Base-by-base conservation (phyloP, 345 rosid species). In the Excoecaria agallocha region DNA sequence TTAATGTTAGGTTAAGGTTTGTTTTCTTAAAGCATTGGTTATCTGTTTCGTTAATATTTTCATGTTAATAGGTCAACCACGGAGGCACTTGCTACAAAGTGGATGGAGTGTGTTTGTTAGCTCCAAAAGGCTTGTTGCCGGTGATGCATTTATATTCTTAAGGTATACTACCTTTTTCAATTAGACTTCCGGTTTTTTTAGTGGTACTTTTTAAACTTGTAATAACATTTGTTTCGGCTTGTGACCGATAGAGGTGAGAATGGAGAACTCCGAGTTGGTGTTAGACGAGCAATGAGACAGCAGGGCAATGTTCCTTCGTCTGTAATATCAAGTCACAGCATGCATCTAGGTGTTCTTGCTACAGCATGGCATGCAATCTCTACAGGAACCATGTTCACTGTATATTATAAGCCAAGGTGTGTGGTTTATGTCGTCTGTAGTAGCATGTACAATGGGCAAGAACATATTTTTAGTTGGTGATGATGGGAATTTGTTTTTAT, bases 321-420 rank as follows among this genome's bases (percentile, higher is more conserved):
- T 2, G 87, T 88, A 37, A 88, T 86, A 79, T 86, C 92, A 25
- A 87, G 90, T 67, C 87, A 87, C 71, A 89, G 93, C 74, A 88
- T 88, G 92, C 92, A 85, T 77, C 75, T 88, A 1, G 90, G 90
- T 38, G 89, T 88, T 73, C 90, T 89, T 71, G 93, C 93, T 52
- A 86, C 90, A 35, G 93, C 93, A 20, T 87, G 86, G 84, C 90
- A 87, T 81, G 90, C 90, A 35, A 68, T 85, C 72, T 69, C 74
- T 37, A 89, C 87, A 1, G 83, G 81, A 38, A 87, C 90, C 49
- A 76, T 84, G 81, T 89, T 87, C 73, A 78, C 87, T 41, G 86
- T 87, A 52, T 89, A 82, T 71, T 89, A 89, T 78, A 87, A 89
- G 64, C 92, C 92, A 4, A 84, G 91, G 91, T 82, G 55, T n/a